Evolutionary conservation across 768 basidiomycete genomes (phyloP), one percentile per base, ranked within the genome.

Genomic region (Mycena galopus): DNA sequence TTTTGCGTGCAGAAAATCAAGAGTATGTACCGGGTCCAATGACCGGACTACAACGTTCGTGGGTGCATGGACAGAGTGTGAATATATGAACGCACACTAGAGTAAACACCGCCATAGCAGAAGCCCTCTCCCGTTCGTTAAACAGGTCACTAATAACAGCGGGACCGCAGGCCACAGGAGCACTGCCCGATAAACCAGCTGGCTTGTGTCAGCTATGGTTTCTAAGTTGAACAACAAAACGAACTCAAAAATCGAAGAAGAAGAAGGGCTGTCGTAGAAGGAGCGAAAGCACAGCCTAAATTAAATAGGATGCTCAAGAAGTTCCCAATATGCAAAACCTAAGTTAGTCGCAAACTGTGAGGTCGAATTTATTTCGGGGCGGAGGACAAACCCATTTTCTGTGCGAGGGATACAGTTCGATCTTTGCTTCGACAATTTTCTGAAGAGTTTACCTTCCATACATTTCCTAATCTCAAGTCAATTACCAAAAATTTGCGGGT

Each of bases 211-310:
- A 51, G 33, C 35, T 58, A 12, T 10, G 30, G 27, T 56, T 39
- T 37, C 21, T 17, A 10, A 35, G 33, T 11, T n/a, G n/a, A 27
- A 16, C 57, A 23, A 55, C n/a, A 21, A 17, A 37, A 81, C 90
- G n/a, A 75, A 94, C 93, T 81, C 11, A 95, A 82, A 77, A 94
- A 88, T 47, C 93, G 91, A 79, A 94, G 92, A 8, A 76, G 89
- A 32, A 94, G 87, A 39, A 95, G 83, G 4, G 86, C 67, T 0
- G 81, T 85, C 4, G 86, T 85, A 16, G 79, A 89, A 3, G 92
- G 92, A 12, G 92, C 86, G 76, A 90, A 90, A 0, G 91, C 92
- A 77, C 93, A 94, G 4, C 89, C 93, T 5, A 94, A 76, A 68
- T 86, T 91, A 80, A 94, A 92, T 8, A 80, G 86, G 25, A 92